Base-by-base conservation (phyloP, 108 stramenopile genomes). In the Heterococcus sp. region DNA sequence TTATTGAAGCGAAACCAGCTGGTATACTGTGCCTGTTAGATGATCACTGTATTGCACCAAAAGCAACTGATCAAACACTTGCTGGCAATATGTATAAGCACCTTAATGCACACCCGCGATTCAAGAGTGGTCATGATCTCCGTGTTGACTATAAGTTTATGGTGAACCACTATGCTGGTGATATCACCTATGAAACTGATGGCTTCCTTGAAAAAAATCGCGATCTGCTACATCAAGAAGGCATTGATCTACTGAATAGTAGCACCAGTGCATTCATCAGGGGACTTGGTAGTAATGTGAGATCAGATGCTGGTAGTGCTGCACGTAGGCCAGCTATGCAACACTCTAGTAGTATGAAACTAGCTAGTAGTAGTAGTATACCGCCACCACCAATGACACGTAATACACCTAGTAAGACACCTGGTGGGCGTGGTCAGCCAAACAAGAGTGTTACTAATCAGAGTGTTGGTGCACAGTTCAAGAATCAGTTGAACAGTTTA, bases 31-130 rank as follows among this genome's bases (percentile, higher is more conserved):
- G 94, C 8, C 71, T 98, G 11, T 76, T 96, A 38, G 95, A 98
- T 76, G 97, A 98, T 69, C 93, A 95, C 72, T 96, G 96, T 71
- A 92, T 92, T 32, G 86, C 94, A 65, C 96, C 97, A 37, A 84
- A 88, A n/a, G 93, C 91, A 4, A 92, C 91, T 1, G 97, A 98
- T 75, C 76, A 93, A 71, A 92, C 93, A 58, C 95, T 95, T 73
- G 92, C 93, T 37, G 74, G 90, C 32, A 93, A 95, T 68, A 70
- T 97, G 71, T 95, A 96, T 84, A 91, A 92, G 36, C 78, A 89
- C 38, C 93, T 93, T 40, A 66, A 70, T 29, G 2, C 31, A 29
- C 78, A 85, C 27, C 77, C 77, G 3, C 37, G 78, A 21, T 84
- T 85, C 36, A 80, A 58, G 46, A 58, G 29, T 32, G 35, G 27